Evolutionary conservation across 192 early-diverging fungal genomes (phyloP).

Genomic region (Pilobolus umbonatus): DNA sequence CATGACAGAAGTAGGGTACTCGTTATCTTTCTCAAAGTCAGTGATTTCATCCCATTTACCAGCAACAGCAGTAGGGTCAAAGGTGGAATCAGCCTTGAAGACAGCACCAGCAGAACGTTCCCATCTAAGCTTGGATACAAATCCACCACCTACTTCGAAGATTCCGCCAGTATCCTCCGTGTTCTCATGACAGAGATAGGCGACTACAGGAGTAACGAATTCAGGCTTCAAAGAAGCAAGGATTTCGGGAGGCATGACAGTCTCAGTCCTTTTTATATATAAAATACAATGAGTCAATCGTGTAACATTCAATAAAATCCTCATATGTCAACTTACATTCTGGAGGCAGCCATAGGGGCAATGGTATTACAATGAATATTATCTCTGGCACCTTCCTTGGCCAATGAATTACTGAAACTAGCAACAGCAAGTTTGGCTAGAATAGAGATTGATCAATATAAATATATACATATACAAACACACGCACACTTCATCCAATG

Average conservation of each 20-base stretch:
- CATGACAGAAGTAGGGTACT: slow-evolving; percentile 69
- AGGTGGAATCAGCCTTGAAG: slow-evolving; percentile 84
- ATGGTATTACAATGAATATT: slow-evolving; percentile 93
- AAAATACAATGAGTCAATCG: neutral
- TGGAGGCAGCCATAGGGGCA: slow-evolving; percentile 94
- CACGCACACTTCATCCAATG: neutral
- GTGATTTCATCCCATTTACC: slow-evolving; percentile 73
- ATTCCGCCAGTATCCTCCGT: slow-evolving; percentile 79
- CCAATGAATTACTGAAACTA: slow-evolving; percentile 87
- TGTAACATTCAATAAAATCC: too few relatives aligned
- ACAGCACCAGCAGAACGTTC: slow-evolving; percentile 83
- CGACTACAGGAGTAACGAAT: slow-evolving; percentile 92
- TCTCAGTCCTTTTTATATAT: slow-evolving; percentile 61
- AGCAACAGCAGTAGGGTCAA: slow-evolving; percentile 80
- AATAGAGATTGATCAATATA: neutral
- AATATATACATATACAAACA: neutral
- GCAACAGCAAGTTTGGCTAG: slow-evolving; percentile 91
- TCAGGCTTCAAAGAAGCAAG: slow-evolving; percentile 95
- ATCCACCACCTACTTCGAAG: slow-evolving; percentile 97
- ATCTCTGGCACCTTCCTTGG: slow-evolving; percentile 90
- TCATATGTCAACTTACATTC: slow-evolving; percentile 57
- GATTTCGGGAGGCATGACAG: slow-evolving; percentile 93
- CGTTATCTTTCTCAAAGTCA: slow-evolving; percentile 52
- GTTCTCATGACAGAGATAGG: slow-evolving; percentile 86
- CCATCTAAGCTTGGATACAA: slow-evolving; percentile 89